Conservation (phyloP, 768 basidiomycete genomes). For the Suillus subalutaceus region DNA sequence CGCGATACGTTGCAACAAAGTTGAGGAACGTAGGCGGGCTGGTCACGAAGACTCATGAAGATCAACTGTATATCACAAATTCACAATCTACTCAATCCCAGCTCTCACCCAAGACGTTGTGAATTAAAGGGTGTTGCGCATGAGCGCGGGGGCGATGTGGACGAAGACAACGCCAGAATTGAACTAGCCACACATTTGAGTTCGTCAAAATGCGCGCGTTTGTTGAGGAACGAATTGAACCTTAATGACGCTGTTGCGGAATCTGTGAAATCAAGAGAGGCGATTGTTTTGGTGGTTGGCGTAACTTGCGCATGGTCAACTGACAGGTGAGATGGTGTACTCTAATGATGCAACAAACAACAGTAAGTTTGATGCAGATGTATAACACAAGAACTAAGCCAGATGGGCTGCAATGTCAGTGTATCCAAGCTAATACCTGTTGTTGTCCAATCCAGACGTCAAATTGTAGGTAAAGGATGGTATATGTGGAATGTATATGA, state of each 20-base stretch:
- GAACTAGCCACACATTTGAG: no score
- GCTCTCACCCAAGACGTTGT: background rate
- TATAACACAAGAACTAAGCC: background rate
- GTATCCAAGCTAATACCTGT: constrained; percentile 32
- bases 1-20: constrained; percentile 17
- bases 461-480: constrained; percentile 9
- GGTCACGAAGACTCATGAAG: background rate
- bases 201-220: background rate
- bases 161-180: background rate
- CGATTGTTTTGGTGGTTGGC: background rate
- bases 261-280: background rate
- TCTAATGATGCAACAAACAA: constrained; percentile 6
- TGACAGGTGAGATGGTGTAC: background rate
- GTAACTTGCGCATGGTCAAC: constrained; percentile 2
- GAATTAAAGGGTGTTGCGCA: background rate
- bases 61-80: background rate
- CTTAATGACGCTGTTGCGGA: background rate
- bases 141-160: background rate
- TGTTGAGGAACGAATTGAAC: background rate
- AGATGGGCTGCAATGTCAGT: constrained; percentile 11
- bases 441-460: constrained; percentile 17
- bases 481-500: constrained; percentile 16
- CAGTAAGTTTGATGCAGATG: background rate
- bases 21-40: background rate
- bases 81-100: background rate